These are phyloP conservation scores for Mycocentrospora acerina DNA, from an alignment of 2,329 filamentous ascomycete genomes.

Conservation along the genomic window DNA sequence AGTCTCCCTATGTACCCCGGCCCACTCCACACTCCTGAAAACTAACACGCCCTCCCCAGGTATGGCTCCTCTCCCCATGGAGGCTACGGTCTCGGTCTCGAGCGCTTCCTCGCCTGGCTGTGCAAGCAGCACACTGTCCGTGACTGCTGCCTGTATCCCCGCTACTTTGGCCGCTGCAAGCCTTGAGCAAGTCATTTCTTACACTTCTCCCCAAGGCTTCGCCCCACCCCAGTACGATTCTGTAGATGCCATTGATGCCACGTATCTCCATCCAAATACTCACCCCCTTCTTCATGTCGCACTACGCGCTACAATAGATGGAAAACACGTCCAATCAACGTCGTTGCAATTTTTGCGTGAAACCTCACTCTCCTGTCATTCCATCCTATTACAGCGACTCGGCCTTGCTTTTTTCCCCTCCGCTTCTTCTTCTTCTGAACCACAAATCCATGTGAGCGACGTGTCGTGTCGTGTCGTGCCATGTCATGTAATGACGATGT, in stretches of 20 bases:
- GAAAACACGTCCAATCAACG: slow-evolving; percentile 15
- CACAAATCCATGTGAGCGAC: no score
- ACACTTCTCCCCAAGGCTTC: background rate
- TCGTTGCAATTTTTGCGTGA: background rate
- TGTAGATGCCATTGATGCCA: no score
- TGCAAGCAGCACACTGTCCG: slow-evolving; percentile 67
- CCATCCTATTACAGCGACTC: no score
- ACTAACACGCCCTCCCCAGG: slow-evolving; percentile 48
- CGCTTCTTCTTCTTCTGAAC: no score
- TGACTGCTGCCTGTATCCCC: slow-evolving; percentile 73
- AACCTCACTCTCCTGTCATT: background rate
- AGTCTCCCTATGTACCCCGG: slow-evolving; percentile 45
- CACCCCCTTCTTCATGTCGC: no score
- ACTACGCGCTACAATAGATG: slow-evolving; percentile 10
- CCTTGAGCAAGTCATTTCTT: slow-evolving; percentile 51
- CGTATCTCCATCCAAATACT: no score
- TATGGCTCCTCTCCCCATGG: slow-evolving; percentile 92
- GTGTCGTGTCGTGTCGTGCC: no score
- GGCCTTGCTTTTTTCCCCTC: no score
- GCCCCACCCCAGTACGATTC: background rate
- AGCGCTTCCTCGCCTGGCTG: slow-evolving; percentile 73
- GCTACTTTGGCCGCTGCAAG: slow-evolving; percentile 80
- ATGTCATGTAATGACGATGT: no score
- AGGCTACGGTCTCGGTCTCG: slow-evolving; percentile 88
- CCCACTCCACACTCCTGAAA: background rate